Conservation (phyloP, 2,329 filamentous ascomycete species). For the Allantophomopsis cytisporea region DNA sequence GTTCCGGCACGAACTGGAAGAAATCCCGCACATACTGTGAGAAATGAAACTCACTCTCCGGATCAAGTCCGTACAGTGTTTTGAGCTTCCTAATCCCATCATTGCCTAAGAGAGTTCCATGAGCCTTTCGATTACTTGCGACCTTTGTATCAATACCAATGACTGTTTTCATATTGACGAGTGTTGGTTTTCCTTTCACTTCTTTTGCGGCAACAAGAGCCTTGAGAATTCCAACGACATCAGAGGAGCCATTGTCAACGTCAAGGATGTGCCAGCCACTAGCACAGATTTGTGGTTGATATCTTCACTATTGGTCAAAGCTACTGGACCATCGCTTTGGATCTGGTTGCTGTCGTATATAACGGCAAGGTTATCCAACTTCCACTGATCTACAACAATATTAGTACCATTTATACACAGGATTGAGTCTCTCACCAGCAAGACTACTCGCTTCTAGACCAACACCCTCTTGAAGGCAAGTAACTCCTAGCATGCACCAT, state of each 20-base stretch:
- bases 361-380: conserved; percentile 28
- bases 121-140: conserved; percentile 28
- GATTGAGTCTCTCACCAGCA: conserved; percentile 9
- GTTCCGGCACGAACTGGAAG: too few relatives aligned
- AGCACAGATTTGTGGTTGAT: conserved; percentile 31
- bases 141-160: conserved; percentile 27
- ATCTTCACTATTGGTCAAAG: conserved; percentile 29
- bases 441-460: conserved; percentile 29
- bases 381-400: conserved; percentile 27
- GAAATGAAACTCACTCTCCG: too few relatives aligned
- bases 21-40: too few relatives aligned
- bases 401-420: too few relatives aligned
- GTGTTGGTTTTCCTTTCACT: conserved; percentile 26
- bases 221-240: conserved; percentile 24
- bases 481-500: conserved; percentile 31
- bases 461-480: conserved; percentile 31
- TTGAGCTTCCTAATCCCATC: too few relatives aligned
- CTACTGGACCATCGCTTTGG: conserved; percentile 29
- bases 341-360: conserved; percentile 35
- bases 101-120: too few relatives aligned
- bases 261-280: conserved; percentile 31
- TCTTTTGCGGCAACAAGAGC: conserved; percentile 24
- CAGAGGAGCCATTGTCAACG: conserved; percentile 25
- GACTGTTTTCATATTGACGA: conserved; percentile 31
- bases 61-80: too few relatives aligned